Conservation (phyloP, 2,329 filamentous ascomycete species). For the Colletotrichum sp. region DNA sequence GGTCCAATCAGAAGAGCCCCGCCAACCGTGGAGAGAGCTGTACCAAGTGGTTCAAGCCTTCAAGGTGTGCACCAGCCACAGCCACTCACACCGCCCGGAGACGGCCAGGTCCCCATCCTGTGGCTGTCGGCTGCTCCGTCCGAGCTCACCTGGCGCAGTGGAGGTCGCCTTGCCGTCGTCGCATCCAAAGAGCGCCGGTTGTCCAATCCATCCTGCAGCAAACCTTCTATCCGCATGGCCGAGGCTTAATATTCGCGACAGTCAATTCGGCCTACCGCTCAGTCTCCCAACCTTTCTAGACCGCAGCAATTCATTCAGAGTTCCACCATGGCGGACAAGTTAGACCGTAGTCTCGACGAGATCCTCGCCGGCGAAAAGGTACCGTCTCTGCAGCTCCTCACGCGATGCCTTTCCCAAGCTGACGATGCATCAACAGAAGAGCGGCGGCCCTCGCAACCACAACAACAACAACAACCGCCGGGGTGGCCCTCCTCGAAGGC, state of each 20-base stretch:
- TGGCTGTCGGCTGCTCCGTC: background rate
- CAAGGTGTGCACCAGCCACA: background rate
- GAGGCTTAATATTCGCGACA: background rate
- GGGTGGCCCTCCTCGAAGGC: slow-evolving; percentile 23
- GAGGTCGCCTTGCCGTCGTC: background rate
- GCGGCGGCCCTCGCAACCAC: slow-evolving; percentile 38
- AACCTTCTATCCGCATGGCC: background rate
- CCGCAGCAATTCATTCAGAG: background rate
- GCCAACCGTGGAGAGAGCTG: background rate
- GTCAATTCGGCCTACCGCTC: background rate
- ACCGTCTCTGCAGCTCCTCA: slow-evolving; percentile 31
- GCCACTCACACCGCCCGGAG: background rate
- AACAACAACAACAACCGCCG: slow-evolving; percentile 25
- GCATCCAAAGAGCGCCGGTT: background rate
- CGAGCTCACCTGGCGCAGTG: background rate
- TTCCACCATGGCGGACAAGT: slow-evolving; percentile 41
- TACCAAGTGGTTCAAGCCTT: background rate
- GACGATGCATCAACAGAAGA: slow-evolving; percentile 19
- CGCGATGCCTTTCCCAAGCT: background rate
- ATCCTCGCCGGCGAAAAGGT: slow-evolving; percentile 57
- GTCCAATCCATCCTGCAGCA: slow-evolving; percentile 1
- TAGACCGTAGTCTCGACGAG: slow-evolving; percentile 62
- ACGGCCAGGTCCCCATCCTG: background rate
- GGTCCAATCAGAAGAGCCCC: background rate
- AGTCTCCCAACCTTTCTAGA: background rate